phyloP scores from a whole-genome alignment of 768 basidiomycete species.

The Lentinula edodes region DNA sequence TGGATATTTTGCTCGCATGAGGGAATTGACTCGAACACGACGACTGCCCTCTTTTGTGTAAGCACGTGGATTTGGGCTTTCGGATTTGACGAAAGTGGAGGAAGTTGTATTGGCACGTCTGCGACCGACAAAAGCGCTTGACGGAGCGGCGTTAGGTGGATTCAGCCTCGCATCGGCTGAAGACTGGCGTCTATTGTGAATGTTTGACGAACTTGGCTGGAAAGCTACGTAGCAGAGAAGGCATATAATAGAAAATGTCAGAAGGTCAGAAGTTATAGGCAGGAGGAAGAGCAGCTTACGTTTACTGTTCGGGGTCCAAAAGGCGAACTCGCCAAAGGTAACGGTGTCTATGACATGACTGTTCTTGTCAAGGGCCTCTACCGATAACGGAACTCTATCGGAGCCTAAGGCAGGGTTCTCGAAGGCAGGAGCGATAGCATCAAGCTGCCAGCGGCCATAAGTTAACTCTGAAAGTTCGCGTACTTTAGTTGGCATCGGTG shows the following conservation, averaged over 20 bases:
- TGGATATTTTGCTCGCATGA: conserved; percentile 36
- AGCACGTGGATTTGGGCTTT: conserved; percentile 32
- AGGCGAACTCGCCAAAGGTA: conserved; percentile 69
- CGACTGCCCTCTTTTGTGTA: conserved; percentile 29
- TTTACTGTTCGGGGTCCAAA: conserved; percentile 40
- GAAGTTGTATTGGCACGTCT: conserved; percentile 34
- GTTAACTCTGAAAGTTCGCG: conserved; percentile 40
- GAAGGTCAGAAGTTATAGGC: background rate
- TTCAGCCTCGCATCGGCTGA: conserved; percentile 26
- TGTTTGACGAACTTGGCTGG: conserved; percentile 6
- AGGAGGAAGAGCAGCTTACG: conserved; percentile 8
- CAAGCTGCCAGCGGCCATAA: conserved; percentile 59
- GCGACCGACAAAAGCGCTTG: conserved; percentile 20
- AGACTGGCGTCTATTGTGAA: conserved; percentile 14
- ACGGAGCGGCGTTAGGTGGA: conserved; percentile 17
- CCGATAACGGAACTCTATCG: conserved; percentile 47
- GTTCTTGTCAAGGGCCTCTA: conserved; percentile 55
- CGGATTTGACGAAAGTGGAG: conserved; percentile 20
- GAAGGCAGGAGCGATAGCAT: conserved; percentile 54
- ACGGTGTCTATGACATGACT: conserved; percentile 56
- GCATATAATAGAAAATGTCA: conserved; percentile 4
- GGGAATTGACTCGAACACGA: conserved; percentile 36
- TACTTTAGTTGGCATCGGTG: conserved; percentile 65
- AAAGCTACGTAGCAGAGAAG: conserved; percentile 1
- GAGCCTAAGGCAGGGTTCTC: conserved; percentile 30